These are phyloP conservation scores for Fusarium camptoceras DNA, from an alignment of 2,329 filamentous ascomycete genomes.

Conservation along the genomic window DNA sequence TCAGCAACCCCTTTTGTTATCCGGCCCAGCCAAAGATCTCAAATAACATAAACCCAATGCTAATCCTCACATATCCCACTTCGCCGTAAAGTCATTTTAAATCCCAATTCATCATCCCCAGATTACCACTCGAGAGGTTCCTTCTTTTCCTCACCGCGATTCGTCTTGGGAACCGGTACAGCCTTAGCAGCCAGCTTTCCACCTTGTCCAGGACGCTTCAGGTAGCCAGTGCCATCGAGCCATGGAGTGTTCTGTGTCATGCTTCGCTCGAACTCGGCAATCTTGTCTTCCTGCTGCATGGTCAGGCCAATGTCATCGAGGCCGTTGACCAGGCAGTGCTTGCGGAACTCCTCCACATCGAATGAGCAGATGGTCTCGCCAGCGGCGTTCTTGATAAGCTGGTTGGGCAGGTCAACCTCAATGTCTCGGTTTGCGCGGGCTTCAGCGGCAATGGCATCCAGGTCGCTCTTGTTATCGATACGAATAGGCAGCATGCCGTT, in stretches of 20 bases:
- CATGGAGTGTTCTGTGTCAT: constrained; percentile 85
- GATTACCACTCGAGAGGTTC: constrained; percentile 90
- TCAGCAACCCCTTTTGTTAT: constrained; percentile 24
- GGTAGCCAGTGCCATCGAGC: constrained; percentile 88
- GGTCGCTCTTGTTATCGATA: constrained; percentile 73
- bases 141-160: constrained; percentile 83
- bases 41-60: constrained; percentile 34
- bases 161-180: constrained; percentile 84
- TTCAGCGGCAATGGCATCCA: constrained; percentile 80
- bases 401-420: constrained; percentile 88
- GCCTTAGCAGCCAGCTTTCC: constrained; percentile 69
- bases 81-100: constrained; percentile 42
- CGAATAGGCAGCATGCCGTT: constrained; percentile 96
- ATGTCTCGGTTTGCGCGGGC: constrained; percentile 84
- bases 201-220: constrained; percentile 69
- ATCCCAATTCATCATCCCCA: constrained; percentile 1
- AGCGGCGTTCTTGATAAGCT: constrained; percentile 80
- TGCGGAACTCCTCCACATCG: constrained; percentile 91
- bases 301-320: constrained; percentile 96
- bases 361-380: constrained; percentile 83
- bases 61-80: constrained; percentile 40
- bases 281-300: constrained; percentile 92
- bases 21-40: constrained; percentile 18
- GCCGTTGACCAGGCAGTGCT: constrained; percentile 93
- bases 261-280: constrained; percentile 82